Evolutionary conservation across 768 basidiomycete species (phyloP), one percentile per base, ranked within the genome.

Genomic region (Calocera viscosa): DNA sequence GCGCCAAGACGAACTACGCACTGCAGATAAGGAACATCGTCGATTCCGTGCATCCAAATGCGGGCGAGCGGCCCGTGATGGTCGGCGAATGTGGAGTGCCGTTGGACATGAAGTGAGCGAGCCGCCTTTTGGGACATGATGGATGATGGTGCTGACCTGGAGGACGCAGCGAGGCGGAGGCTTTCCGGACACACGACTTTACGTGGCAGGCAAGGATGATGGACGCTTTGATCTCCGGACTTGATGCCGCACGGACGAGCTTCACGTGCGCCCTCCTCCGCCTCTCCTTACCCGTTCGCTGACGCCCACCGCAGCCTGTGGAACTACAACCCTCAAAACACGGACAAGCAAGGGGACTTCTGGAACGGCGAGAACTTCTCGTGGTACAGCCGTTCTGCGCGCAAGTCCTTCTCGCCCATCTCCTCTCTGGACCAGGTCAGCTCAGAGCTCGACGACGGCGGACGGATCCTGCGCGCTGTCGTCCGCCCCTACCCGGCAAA

Each of bases 311-410:
- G 41, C 71, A 96, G 93, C 1, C 77, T 97, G 5, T 97, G 95
- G 95, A 92, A 90, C 68, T 97, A 96, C 75, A 96, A 97, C 72
- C 89, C 94, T 0, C 78, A 81, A 64, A 98, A 97, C 76, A 81
- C 82, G 40, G 94, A 97, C 74, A 71, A 75, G 19, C 71, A 76
- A 28, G 95, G 95, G 17, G 94, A 97, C 74, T 77, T 86, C 74
- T 96, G 94, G 94, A 95, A 94, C 71, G 91, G 90, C 65, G 94
- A 99, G 76, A 96, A 94, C 77, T 97, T 99, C 74, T 93, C 91
- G 1, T 96, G 91, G 91, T 97, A 92, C 81, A 72, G 71, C 47
- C 67, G 68, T 26, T 40, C 68, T 5, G 71, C 64, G 17, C 40
- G 77, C 78, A 47, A 76, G 75, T 38, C 84, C 87, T 17, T 85